phyloP scores from a whole-genome alignment of 352 stramenopile genomes.

The Globisporangium nunn region DNA sequence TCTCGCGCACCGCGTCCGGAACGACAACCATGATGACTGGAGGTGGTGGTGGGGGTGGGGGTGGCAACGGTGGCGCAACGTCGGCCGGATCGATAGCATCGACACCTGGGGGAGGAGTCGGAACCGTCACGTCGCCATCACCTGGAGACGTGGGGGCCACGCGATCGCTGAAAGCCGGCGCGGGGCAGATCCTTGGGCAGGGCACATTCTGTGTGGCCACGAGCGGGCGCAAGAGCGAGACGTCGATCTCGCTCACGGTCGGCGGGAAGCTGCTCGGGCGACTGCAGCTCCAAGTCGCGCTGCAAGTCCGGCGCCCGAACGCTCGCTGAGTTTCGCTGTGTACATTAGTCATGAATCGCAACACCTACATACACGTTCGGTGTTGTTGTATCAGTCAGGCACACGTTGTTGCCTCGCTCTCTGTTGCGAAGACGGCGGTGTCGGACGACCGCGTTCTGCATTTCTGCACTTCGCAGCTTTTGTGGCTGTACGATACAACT shows the following conservation, averaged over 20 bases:
- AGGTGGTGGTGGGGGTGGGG: background rate
- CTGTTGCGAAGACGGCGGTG: no score
- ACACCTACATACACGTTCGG: no score
- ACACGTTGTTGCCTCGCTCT: no score
- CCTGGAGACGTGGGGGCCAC: background rate
- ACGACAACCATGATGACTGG: conserved; percentile 4
- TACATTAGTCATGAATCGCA: background rate
- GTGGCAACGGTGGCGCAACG: background rate
- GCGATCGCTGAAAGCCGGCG: background rate
- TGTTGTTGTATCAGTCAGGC: no score
- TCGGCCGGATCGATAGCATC: background rate
- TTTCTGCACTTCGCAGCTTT: no score
- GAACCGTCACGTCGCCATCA: background rate
- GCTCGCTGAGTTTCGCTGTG: background rate
- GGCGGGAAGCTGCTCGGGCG: conserved; percentile 53
- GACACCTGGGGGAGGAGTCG: background rate
- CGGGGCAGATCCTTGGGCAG: conserved; percentile 46
- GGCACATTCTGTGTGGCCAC: conserved; percentile 61
- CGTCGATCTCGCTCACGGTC: conserved; percentile 50
- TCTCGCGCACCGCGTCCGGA: conserved; percentile 16
- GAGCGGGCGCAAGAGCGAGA: conserved; percentile 37
- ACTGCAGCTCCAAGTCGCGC: conserved; percentile 47
- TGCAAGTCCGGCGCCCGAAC: conserved; percentile 27
- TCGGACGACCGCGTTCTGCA: no score
- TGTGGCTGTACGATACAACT: no score